Conservation (phyloP, 2,329 filamentous ascomycete species). For the Rhinocladiella similis region DNA sequence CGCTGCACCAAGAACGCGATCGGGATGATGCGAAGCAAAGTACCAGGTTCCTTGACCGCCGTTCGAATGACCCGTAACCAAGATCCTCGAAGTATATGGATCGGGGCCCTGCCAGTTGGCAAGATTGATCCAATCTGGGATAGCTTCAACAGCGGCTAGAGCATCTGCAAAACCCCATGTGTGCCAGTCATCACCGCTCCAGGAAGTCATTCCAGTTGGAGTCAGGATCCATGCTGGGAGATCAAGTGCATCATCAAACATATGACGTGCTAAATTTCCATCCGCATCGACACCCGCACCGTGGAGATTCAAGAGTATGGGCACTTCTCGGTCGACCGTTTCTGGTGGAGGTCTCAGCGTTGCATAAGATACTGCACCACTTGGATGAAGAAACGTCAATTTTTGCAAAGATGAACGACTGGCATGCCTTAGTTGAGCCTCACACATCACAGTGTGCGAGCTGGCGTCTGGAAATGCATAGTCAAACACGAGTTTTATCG, state of each 20-base stretch:
- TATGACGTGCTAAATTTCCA: slow-evolving; percentile 45
- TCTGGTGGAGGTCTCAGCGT: slow-evolving; percentile 55
- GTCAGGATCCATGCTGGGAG: slow-evolving; percentile 58
- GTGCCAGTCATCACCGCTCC: slow-evolving; percentile 64
- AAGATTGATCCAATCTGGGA: slow-evolving; percentile 52
- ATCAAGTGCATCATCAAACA: slow-evolving; percentile 52
- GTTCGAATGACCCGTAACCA: slow-evolving; percentile 60
- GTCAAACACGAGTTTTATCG: slow-evolving; percentile 6
- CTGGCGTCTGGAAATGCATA: slow-evolving; percentile 3
- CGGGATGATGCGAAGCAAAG: slow-evolving; percentile 55
- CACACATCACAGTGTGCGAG: slow-evolving; percentile 21
- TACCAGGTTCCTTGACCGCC: slow-evolving; percentile 63
- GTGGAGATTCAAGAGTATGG: slow-evolving; percentile 55
- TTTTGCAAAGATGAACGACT: slow-evolving; percentile 49
- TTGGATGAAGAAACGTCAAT: slow-evolving; percentile 56
- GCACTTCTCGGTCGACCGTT: slow-evolving; percentile 36
- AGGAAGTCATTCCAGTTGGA: slow-evolving; percentile 58
- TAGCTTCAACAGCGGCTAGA: slow-evolving; percentile 51
- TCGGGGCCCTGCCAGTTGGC: slow-evolving; percentile 51
- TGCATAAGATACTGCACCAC: slow-evolving; percentile 57
- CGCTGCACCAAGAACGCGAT: slow-evolving; percentile 57
- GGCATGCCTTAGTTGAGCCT: slow-evolving; percentile 24
- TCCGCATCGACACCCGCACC: slow-evolving; percentile 60
- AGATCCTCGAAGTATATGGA: slow-evolving; percentile 49
- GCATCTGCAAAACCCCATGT: slow-evolving; percentile 59